Base-by-base conservation (phyloP, 345 rosid genomes). In the Excoecaria cochinchinensis region DNA sequence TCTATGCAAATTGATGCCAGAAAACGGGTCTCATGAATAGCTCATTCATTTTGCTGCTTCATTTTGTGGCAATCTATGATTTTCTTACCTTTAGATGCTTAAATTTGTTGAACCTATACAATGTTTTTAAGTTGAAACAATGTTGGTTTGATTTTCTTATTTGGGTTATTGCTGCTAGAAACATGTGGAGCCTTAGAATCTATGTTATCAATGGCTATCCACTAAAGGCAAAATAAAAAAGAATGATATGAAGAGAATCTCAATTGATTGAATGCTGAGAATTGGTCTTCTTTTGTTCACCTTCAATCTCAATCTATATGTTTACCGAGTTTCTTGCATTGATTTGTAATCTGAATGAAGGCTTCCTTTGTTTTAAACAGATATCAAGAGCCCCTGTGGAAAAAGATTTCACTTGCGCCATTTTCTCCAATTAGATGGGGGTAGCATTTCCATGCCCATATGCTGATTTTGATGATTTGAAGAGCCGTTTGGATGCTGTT, bases 401-500 rank as follows among this genome's bases (percentile, higher is more conserved):
- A 61, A 19, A 42, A 40, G 44, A 70, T 21, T 42, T 10, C 16
- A n/a, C 4, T 56, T 5, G 36, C 58, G 11, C 67, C 13, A 1
- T 58, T 60, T 44, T 74, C 66, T 38, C 74, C n/a, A 55, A 36
- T 39, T 48, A 67, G 9, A 83, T 82, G 90, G 86, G 78, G 58
- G 47, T 78, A 40, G n/a, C 77, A 4, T 65, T 83, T 76, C 70
- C 80, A 46, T 75, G 80, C 63, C 76, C 84, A n/a, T 56, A 77
- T 44, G 70, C 72, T 47, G 79, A 75, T 74, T 74, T 77, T 60
- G 70, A 81, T 65, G 85, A 78, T 67, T 53, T 82, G 63, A 79
- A 77, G 5, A 42, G 55, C 12, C 77, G 36, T 51, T 80, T 84
- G 15, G 79, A 84, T 70, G 73, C 80, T 75, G 66, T 74, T 51